Evolutionary conservation across 2,329 filamentous ascomycete species (phyloP).

Genomic region (Talaromyces rugulosus): DNA sequence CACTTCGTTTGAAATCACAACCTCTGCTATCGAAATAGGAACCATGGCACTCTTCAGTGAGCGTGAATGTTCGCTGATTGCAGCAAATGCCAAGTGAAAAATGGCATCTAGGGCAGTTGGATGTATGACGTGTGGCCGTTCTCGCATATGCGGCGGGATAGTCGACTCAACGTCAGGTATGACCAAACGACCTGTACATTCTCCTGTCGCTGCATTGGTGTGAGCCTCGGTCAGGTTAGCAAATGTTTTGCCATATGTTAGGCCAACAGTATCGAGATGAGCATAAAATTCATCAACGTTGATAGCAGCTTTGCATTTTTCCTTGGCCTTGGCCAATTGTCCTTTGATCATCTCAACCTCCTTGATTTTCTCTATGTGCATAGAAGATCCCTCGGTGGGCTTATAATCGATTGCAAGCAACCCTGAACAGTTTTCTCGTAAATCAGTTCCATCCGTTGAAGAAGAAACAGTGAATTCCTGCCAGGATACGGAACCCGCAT

Average conservation of each 20-base stretch:
- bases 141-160: background rate
- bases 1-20: background rate
- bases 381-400: background rate
- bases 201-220: background rate
- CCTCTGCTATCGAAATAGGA: background rate
- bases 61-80: background rate
- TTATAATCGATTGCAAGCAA: constrained; percentile 7
- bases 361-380: background rate
- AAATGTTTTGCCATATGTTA: constrained; percentile 8
- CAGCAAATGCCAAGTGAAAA: constrained; percentile 1
- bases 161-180: background rate
- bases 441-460: background rate
- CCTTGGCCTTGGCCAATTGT: background rate
- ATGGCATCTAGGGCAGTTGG: constrained; percentile 1
- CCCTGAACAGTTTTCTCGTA: constrained; percentile 4
- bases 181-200: background rate
- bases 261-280: background rate
- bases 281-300: constrained; percentile 2
- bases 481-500: background rate
- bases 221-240: background rate
- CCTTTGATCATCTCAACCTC: background rate
- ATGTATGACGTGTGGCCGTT: constrained; percentile 3
- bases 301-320: background rate
- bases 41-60: constrained; percentile 2
- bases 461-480: background rate